phyloP scores from a whole-genome alignment of 2,329 filamentous ascomycete species.

The Xylaria multiplex region DNA sequence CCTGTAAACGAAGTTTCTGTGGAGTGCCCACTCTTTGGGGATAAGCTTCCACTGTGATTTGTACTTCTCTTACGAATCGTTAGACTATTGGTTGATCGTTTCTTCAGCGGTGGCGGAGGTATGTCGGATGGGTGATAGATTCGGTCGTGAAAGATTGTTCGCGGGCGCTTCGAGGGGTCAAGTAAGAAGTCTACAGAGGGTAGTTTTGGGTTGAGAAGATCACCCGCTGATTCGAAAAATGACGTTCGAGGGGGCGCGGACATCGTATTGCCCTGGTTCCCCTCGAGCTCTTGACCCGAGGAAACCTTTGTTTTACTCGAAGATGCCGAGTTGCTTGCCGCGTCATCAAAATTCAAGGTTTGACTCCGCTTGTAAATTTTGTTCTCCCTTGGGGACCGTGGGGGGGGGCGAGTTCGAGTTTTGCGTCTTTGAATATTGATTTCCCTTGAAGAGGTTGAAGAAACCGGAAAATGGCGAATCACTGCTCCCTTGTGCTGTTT shows the following conservation, averaged over 20 bases:
- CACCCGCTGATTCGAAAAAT: slow-evolving; percentile 93
- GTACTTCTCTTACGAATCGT: slow-evolving; percentile 49
- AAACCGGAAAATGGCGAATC: slow-evolving; percentile 69
- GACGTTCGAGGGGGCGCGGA: slow-evolving; percentile 87
- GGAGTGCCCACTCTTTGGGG: slow-evolving; percentile 45
- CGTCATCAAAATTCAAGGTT: slow-evolving; percentile 66
- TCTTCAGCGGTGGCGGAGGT: slow-evolving; percentile 78
- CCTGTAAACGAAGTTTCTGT: slow-evolving; percentile 51
- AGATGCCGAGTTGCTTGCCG: slow-evolving; percentile 47
- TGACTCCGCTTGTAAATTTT: slow-evolving; percentile 83
- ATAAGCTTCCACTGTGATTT: slow-evolving; percentile 40
- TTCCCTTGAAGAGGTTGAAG: slow-evolving; percentile 78
- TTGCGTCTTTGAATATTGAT: slow-evolving; percentile 60
- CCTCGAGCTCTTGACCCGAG: slow-evolving; percentile 60
- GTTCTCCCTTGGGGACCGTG: slow-evolving; percentile 67
- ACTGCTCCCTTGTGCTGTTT: slow-evolving; percentile 52
- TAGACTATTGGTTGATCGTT: slow-evolving; percentile 54
- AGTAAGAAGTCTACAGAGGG: slow-evolving; percentile 84
- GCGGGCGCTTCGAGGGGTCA: slow-evolving; percentile 81
- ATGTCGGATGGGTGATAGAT: slow-evolving; percentile 96
- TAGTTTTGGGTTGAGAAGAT: slow-evolving; percentile 89
- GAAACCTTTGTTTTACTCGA: slow-evolving; percentile 58
- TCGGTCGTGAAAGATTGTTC: slow-evolving; percentile 96
- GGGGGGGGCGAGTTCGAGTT: slow-evolving; percentile 40
- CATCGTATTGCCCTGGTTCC: slow-evolving; percentile 56